These are phyloP conservation scores for Penicillium sp. DNA, from an alignment of 2,329 filamentous ascomycete genomes.

Conservation along the genomic window DNA sequence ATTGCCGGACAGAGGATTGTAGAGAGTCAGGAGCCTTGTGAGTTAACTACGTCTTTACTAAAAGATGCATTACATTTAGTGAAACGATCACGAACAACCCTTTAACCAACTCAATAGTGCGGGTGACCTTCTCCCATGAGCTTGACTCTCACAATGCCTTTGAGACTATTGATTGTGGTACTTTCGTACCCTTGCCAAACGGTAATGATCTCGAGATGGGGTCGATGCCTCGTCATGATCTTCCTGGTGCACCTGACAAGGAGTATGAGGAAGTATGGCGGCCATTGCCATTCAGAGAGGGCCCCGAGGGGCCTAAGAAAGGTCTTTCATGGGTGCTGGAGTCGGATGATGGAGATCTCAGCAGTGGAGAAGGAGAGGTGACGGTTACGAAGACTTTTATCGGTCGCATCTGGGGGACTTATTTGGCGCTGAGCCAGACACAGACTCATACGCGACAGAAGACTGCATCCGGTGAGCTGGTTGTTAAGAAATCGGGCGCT, in stretches of 20 bases:
- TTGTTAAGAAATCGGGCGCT: conserved; percentile 22
- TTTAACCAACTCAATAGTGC: conserved; percentile 22
- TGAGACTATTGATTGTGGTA: conserved; percentile 37
- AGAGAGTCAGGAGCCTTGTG: conserved; percentile 38
- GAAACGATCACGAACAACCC: neutral
- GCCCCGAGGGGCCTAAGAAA: conserved; percentile 28
- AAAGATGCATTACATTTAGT: neutral
- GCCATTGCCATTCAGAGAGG: conserved; percentile 42
- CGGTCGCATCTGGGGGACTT: conserved; percentile 33
- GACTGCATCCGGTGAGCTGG: conserved; percentile 12
- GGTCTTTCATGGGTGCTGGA: conserved; percentile 36
- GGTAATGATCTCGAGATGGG: conserved; percentile 45
- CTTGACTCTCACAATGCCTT: conserved; percentile 41
- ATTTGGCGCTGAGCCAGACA: conserved; percentile 30
- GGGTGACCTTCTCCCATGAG: conserved; percentile 41
- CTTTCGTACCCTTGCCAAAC: conserved; percentile 40
- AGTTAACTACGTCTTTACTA: conserved; percentile 6
- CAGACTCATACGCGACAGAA: conserved; percentile 19
- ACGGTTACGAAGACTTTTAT: conserved; percentile 31
- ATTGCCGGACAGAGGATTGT: conserved; percentile 45
- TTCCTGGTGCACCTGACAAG: conserved; percentile 32
- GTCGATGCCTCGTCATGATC: conserved; percentile 40
- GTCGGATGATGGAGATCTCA: conserved; percentile 17
- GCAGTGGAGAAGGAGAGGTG: conserved; percentile 16
- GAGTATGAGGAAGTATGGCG: conserved; percentile 69